phyloP scores from a whole-genome alignment of 2,329 filamentous ascomycete genomes.

The Scedosporium minutisporum region DNA sequence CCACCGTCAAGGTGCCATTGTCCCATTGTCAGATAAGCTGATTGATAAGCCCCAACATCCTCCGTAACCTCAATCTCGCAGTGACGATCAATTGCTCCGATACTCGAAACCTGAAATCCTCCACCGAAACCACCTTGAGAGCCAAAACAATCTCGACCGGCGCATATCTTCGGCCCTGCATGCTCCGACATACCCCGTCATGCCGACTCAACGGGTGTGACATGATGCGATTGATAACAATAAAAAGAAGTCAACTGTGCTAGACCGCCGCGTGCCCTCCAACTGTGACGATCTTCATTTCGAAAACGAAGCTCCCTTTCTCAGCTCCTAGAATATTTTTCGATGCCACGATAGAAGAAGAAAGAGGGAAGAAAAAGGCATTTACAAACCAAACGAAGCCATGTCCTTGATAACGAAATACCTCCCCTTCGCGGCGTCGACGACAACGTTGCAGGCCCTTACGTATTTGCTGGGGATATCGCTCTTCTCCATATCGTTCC shows the following conservation, averaged over 20 bases:
- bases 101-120: too few species aligned
- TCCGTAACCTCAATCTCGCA: not conserved
- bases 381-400: slow-evolving; percentile 3
- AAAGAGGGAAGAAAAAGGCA: not conserved
- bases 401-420: slow-evolving; percentile 32
- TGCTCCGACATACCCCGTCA: not conserved
- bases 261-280: too few species aligned
- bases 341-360: not conserved
- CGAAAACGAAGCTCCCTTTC: too few species aligned
- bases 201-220: not conserved
- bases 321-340: not conserved
- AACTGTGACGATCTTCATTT: too few species aligned
- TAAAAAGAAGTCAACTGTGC: too few species aligned
- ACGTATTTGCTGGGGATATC: slow-evolving; percentile 76
- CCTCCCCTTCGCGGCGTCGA: slow-evolving; percentile 49
- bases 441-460: slow-evolving; percentile 52
- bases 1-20: too few species aligned
- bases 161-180: not conserved
- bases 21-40: not conserved
- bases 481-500: slow-evolving; percentile 79
- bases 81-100: too few species aligned
- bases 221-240: not conserved
- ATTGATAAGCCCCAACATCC: not conserved
- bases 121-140: not conserved
- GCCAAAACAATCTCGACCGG: not conserved